Conservation (phyloP, 2,329 filamentous ascomycete genomes). For the Colletotrichum higginsianum region DNA sequence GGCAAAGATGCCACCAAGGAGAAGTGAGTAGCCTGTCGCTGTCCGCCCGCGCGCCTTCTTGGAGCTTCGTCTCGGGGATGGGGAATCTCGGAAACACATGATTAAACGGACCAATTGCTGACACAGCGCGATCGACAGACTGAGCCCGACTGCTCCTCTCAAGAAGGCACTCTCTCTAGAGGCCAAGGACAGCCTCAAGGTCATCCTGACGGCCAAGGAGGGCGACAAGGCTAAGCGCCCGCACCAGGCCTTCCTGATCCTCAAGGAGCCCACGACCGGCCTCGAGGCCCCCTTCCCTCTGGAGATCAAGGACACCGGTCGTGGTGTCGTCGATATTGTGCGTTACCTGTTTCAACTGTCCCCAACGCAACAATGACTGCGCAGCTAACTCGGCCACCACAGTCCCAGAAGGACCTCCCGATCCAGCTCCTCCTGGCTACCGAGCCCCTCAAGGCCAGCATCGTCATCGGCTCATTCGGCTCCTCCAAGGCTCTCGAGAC, state of each 20-base stretch:
- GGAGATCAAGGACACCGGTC: slow-evolving; percentile 87
- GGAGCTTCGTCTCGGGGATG: slow-evolving; percentile 22
- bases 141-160: slow-evolving; percentile 72
- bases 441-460: slow-evolving; percentile 80
- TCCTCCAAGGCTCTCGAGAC: slow-evolving; percentile 76
- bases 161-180: slow-evolving; percentile 76
- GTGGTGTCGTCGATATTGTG: slow-evolving; percentile 89
- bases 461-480: slow-evolving; percentile 91
- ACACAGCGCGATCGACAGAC: slow-evolving; percentile 58
- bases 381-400: slow-evolving; percentile 46
- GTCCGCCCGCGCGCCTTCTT: slow-evolving; percentile 37
- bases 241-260: slow-evolving; percentile 92
- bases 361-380: neutral
- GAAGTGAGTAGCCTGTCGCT: slow-evolving; percentile 66
- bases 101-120: slow-evolving; percentile 21
- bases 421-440: slow-evolving; percentile 80
- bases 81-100: slow-evolving; percentile 42
- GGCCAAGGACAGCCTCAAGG: slow-evolving; percentile 81
- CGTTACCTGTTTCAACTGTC: slow-evolving; percentile 50
- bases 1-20: slow-evolving; percentile 75
- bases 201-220: slow-evolving; percentile 86
- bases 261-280: slow-evolving; percentile 80
- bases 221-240: slow-evolving; percentile 84
- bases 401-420: slow-evolving; percentile 93
- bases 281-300: slow-evolving; percentile 91